Base-by-base conservation (phyloP, 805 yeast species). In the Cyberlindnera americana region DNA sequence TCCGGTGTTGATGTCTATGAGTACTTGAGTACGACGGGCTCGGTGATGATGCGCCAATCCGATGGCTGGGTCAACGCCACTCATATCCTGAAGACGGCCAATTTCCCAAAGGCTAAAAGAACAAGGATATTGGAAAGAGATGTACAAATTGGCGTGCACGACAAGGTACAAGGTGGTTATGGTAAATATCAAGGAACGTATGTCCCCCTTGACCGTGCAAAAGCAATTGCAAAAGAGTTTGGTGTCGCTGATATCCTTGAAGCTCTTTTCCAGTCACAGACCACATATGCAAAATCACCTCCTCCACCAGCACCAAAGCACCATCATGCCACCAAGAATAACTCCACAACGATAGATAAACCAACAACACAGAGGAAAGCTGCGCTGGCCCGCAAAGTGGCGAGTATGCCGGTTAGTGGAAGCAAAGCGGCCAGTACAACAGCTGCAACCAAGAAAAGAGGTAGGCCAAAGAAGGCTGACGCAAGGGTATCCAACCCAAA, bases 131-230 rank as follows among this genome's bases (percentile, higher is more conserved):
- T 90, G 52, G 98, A 90, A 59, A 79, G 83, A 54, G 96, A 90
- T 48, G 95, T 91, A n/a, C 96, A 91, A 57, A 75, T 74, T 29
- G 95, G 95, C 5, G 64, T 70, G 15, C 97, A 90, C 60, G 96
- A 90, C 55, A 91, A 91, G 60, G 88, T 90, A 17, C 98, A 90
- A 62, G 98, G 98, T 46, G 98, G 98, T 3, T 90, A 89, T 59
- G 98, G 98, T 38, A 82, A 90, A 57, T 91, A 89, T 62, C 98
- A 91, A 62, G 97, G 96, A 14, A 90, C 97, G 3, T 90, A 96
- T 96, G 90, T 90, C 8, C 97, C 97, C 0, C 63, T 86, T 46
- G 78, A 72, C 6, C 77, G 85, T 35, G 97, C 96, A 1, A 63
- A 68, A 19, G 76, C 73, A 46, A 73, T 87, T 40, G 87, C 91